Conservation (phyloP, 2,329 filamentous ascomycete species). For the Alternaria burnsii region DNA sequence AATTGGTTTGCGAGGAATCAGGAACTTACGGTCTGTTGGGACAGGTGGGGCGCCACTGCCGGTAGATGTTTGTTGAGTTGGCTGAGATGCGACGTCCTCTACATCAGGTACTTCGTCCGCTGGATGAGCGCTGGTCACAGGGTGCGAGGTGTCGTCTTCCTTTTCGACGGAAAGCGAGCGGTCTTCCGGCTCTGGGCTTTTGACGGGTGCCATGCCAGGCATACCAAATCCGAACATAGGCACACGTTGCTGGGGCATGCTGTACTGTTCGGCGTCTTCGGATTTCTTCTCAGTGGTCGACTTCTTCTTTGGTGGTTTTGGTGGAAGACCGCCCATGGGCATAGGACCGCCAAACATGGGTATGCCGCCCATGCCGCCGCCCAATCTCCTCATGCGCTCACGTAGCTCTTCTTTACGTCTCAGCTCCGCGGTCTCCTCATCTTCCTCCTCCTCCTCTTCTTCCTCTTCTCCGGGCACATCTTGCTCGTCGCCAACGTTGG, state of each 20-base stretch:
- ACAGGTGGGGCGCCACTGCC: conserved; percentile 53
- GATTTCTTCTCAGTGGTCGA: conserved; percentile 48
- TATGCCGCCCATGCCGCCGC: conserved; percentile 90
- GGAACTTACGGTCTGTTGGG: conserved; percentile 62
- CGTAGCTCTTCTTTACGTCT: conserved; percentile 86
- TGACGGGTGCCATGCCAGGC: conserved; percentile 72
- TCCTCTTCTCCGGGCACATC: conserved; percentile 61
- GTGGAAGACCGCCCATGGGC: conserved; percentile 62
- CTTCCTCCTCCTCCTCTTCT: conserved; percentile 81
- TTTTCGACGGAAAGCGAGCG: conserved; percentile 59
- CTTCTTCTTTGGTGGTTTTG: conserved; percentile 59
- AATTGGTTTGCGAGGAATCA: conserved; percentile 50
- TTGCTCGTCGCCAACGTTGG: conserved; percentile 60
- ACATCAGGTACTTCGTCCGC: conserved; percentile 63
- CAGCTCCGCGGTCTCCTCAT: conserved; percentile 87
- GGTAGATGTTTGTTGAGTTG: conserved; percentile 52
- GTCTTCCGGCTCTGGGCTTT: conserved; percentile 58
- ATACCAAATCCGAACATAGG: conserved; percentile 70
- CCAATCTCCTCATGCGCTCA: conserved; percentile 98
- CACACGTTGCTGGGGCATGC: conserved; percentile 53
- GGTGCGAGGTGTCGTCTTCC: conserved; percentile 56
- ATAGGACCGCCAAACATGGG: conserved; percentile 81
- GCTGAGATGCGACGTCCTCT: conserved; percentile 60
- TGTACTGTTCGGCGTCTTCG: conserved; percentile 47
- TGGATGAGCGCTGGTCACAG: conserved; percentile 53